Evolutionary conservation across 2,329 filamentous ascomycete genomes (phyloP), one percentile per base, ranked within the genome.

Genomic region (Fusarium sp.): DNA sequence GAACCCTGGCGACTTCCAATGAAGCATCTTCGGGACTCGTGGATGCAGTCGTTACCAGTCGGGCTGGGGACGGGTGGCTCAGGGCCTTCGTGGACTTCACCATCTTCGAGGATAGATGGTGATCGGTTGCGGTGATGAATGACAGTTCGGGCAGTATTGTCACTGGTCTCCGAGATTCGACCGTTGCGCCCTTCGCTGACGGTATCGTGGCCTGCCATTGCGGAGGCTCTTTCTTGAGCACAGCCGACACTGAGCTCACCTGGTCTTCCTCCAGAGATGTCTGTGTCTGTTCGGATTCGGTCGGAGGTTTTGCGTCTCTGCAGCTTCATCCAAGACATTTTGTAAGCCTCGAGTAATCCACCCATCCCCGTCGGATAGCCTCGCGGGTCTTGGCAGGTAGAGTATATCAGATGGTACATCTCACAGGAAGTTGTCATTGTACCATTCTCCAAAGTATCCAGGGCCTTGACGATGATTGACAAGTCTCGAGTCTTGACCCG

Each of bases 241-340:
- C 21, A 12, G 25, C 21, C 11, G 10, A 10, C 21, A 10, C 4
- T 21, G 7, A 4, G 18, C 18, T 50, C 30, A 19, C 12, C 25
- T 7, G 9, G 5, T 9, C 3, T 23, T 5, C 4, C 25, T 2
- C 4, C 6, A 1, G 7, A 2, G 12, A 2, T 13, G 9, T 4
- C 1, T 8, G 7, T 18, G 10, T 42, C 28, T 12, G 1, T 0
- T 45, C 3, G 39, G 3, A 0, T 37, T 5, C 3, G 1, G 1
- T 21, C 21, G 0, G 9, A 10, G 3, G 21, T 6, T 10, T 3
- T 39, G 0, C 18, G 25, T 23, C 30, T 42, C 30, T 61, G 0
- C 6, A 53, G 3, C 11, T 26, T 61, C 18, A 53, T 18, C 45
- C 58, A 62, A 13, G 4, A 28, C 18, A 14, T 5, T 7, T 52